Conservation (phyloP, 495 filamentous ascomycete species). For the Penicillium turbatum region DNA sequence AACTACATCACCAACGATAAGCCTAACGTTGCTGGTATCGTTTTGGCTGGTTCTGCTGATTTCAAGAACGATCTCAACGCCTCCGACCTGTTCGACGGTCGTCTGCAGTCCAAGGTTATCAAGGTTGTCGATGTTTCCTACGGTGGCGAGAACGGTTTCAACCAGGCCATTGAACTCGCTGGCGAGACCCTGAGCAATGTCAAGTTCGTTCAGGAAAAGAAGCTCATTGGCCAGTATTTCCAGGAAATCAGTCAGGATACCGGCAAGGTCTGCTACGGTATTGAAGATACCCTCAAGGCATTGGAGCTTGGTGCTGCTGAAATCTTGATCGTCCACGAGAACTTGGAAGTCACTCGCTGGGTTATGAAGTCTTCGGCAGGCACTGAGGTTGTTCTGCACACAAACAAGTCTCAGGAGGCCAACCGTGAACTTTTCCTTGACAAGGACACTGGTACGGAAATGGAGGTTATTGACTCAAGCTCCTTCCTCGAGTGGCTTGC, state of each 20-base stretch:
- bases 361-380: slow-evolving; percentile 73
- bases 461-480: slow-evolving; percentile 81
- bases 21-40: slow-evolving; percentile 91
- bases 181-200: slow-evolving; percentile 96
- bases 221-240: slow-evolving; percentile 96
- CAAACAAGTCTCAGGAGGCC: slow-evolving; percentile 77
- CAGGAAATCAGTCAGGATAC: slow-evolving; percentile 97
- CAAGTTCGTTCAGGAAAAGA: slow-evolving; percentile 99
- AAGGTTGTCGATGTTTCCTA: slow-evolving; percentile 99
- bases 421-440: slow-evolving; percentile 86
- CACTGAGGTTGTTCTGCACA: slow-evolving; percentile 70
- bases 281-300: slow-evolving; percentile 97
- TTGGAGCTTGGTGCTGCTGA: slow-evolving; percentile 93
- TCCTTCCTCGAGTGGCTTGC: slow-evolving; percentile 99
- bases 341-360: slow-evolving; percentile 90
- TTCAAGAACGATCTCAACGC: slow-evolving; percentile 99
- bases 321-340: slow-evolving; percentile 95
- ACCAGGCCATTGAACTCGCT: slow-evolving; percentile 95
- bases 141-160: slow-evolving; percentile 98
- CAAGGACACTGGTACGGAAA: slow-evolving; percentile 90
- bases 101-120: slow-evolving; percentile 90
- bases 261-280: slow-evolving; percentile 93
- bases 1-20: slow-evolving; percentile 98
- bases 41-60: slow-evolving; percentile 94
- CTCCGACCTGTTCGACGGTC: slow-evolving; percentile 93